Conservation (phyloP, 129 eudicot species). For the Helianthus tuberosus region DNA sequence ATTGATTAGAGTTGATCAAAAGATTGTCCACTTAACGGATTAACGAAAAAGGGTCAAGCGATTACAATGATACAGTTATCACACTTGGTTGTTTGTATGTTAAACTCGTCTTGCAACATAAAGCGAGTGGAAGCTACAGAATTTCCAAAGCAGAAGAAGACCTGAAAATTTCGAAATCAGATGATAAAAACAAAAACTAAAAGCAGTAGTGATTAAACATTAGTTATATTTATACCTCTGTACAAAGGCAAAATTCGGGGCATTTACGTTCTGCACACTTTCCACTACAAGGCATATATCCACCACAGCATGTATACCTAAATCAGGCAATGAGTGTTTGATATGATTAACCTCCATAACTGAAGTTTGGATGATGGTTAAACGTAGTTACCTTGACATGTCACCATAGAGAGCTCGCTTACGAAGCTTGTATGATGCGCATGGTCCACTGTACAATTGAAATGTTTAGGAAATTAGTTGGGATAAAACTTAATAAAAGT, state of each 20-base stretch:
- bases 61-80: constrained; percentile 88
- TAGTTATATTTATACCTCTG: constrained; percentile 57
- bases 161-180: constrained; percentile 42
- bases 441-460: constrained; percentile 58
- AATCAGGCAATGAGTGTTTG: constrained; percentile 9
- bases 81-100: constrained; percentile 90
- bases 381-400: constrained; percentile 73
- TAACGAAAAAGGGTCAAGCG: constrained; percentile 22
- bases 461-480: background rate
- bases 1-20: background rate
- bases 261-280: constrained; percentile 85
- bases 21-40: background rate
- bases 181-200: background rate
- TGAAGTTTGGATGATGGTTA: background rate
- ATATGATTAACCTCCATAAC: background rate
- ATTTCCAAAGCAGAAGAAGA: constrained; percentile 75
- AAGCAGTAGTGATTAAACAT: background rate
- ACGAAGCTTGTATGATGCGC: constrained; percentile 89
- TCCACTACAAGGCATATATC: constrained; percentile 97
- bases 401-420: constrained; percentile 92
- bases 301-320: constrained; percentile 86
- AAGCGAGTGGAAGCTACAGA: constrained; percentile 95
- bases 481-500: background rate
- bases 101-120: constrained; percentile 91
- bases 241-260: constrained; percentile 81